Evolutionary conservation across 2,329 filamentous ascomycete genomes (phyloP).

Genomic region (Coniochaeta sp.): DNA sequence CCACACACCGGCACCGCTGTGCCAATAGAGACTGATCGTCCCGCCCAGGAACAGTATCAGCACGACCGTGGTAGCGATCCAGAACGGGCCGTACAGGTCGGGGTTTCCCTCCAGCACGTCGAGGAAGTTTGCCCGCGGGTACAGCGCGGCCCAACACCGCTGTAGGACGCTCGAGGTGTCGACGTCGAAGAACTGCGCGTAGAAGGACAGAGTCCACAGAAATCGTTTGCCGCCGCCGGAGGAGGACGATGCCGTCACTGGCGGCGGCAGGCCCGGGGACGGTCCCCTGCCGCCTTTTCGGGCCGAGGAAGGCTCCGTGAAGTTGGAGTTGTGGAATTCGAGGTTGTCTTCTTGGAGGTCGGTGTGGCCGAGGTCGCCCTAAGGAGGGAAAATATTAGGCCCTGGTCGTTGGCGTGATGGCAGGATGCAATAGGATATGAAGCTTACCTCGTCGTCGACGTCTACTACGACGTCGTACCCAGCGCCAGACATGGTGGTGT

Average conservation of each 20-base stretch:
- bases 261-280: constrained; percentile 44
- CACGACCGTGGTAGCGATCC: constrained; percentile 97
- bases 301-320: constrained; percentile 51
- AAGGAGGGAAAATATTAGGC: constrained; percentile 12
- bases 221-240: constrained; percentile 65
- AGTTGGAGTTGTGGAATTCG: constrained; percentile 94
- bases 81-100: constrained; percentile 93
- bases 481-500: constrained; percentile 61
- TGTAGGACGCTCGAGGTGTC: constrained; percentile 84
- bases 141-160: constrained; percentile 83
- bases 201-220: constrained; percentile 90
- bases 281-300: constrained; percentile 36
- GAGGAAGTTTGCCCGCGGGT: constrained; percentile 88
- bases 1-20: constrained; percentile 40
- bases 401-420: too few relatives aligned
- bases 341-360: constrained; percentile 98
- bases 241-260: constrained; percentile 42
- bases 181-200: constrained; percentile 97
- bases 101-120: constrained; percentile 96
- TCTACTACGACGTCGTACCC: constrained; percentile 98
- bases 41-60: constrained; percentile 92
- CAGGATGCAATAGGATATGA: background rate
- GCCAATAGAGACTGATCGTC: constrained; percentile 69
- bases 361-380: constrained; percentile 97
- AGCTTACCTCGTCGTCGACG: constrained; percentile 81